Evolutionary conservation across 352 stramenopile genomes (phyloP).

Genomic region (Sclerospora graminicola): DNA sequence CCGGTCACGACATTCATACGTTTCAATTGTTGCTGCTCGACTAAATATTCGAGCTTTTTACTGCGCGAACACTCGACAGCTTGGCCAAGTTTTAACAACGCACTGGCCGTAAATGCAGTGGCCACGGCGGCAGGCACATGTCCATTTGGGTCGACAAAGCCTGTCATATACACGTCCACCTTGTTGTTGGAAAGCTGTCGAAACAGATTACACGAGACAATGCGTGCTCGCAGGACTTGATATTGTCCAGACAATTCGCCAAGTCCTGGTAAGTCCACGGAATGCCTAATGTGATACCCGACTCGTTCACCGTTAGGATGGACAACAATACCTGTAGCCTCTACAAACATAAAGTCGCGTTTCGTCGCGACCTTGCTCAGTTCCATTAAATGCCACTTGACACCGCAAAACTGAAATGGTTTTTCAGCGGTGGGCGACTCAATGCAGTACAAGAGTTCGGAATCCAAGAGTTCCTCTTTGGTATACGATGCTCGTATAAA

Average conservation of each 20-base stretch:
- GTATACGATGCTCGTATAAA: conserved; percentile 28
- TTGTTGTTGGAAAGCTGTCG: conserved; percentile 21
- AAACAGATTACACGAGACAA: conserved; percentile 39
- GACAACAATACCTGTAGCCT: conserved; percentile 29
- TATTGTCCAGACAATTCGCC: conserved; percentile 40
- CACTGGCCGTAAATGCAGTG: conserved; percentile 25
- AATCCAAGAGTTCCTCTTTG: conserved; percentile 27
- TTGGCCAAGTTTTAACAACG: conserved; percentile 26
- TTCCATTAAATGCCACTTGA: conserved; percentile 34
- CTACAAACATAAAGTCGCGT: conserved; percentile 53
- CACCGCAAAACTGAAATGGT: conserved; percentile 36
- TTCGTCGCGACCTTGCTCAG: conserved; percentile 35
- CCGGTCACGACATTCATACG: conserved; percentile 6
- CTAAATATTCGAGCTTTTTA: conserved; percentile 53
- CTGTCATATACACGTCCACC: conserved; percentile 47
- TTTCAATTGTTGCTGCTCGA: conserved; percentile 24
- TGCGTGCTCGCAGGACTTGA: conserved; percentile 34
- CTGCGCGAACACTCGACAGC: conserved; percentile 38
- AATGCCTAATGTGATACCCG: conserved; percentile 55
- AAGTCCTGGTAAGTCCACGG: conserved; percentile 32
- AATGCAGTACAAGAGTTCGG: conserved; percentile 29
- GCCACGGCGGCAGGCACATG: conserved; percentile 29
- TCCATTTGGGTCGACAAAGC: conserved; percentile 31
- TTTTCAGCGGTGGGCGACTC: conserved; percentile 17
- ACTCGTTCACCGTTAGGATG: conserved; percentile 27